Evolutionary conservation across 129 eudicot genomes (phyloP), one percentile per base, ranked within the genome.

Genomic region (Deinandra increscens): DNA sequence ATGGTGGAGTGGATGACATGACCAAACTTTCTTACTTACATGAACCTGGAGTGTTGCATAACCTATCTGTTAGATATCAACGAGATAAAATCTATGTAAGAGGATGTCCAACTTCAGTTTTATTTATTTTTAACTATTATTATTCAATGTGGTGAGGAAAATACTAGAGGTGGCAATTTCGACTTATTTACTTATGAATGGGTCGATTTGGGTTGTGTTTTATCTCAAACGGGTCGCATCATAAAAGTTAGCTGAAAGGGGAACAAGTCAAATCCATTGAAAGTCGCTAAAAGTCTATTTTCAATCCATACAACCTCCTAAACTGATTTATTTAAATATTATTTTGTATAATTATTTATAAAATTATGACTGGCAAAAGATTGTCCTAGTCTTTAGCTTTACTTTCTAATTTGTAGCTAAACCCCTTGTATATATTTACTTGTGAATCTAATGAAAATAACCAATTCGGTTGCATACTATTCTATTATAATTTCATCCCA

Each of bases 1-100:
- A 84, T 64, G 96, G 86, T 38, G 99, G 99, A 71, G 97, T 89
- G 68, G 99, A 94, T 87, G 99, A 94, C 87, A 94, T 94, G 99
- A 94, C 99, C 43, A 94, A 80, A 70, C 84, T 91, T 67, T 84
- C 93, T 51, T 89, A 94, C 81, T 71, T 94, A 79, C 97, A 94
- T 64, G 99, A 94, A 75, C 99, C 99, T 17, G 99, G 96, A 74
- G 97, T 94, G 69, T 68, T 94, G 78, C 96, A 94, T 84, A 94
- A 94, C 79, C 64, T 94, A 69, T 79, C 97, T 18, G 53, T 75
- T 45, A 88, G 97, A 94, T 94, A 87, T 80, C 84, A 84, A 44
- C 81, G 87, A 55, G 89, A 94, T 67, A 88, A 94, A 85, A 94
- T 94, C 72, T 94, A 90, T 87, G 99, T 94, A 85, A 86, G 95